Evolutionary conservation across 768 basidiomycete species (phyloP).

Genomic region (Suillus americanus): DNA sequence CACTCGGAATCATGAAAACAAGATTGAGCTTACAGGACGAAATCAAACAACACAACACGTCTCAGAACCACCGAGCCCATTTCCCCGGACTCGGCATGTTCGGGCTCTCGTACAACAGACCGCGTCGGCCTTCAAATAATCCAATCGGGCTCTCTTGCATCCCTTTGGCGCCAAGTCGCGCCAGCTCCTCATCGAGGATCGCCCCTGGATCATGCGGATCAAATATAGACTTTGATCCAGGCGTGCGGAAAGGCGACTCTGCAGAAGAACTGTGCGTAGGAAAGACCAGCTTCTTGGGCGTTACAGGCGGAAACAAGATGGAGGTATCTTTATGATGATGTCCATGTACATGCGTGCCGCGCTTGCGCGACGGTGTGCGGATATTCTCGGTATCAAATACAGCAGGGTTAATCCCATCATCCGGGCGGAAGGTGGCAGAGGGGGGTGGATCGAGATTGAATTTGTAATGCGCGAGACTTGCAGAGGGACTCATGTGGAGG

Average conservation of each 20-base stretch:
- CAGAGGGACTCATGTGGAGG: conserved; percentile 65
- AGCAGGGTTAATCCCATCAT: conserved; percentile 36
- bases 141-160: conserved; percentile 64
- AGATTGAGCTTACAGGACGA: background rate
- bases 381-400: conserved; percentile 37
- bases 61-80: conserved; percentile 52
- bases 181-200: conserved; percentile 72
- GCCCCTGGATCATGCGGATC: conserved; percentile 73
- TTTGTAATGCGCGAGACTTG: conserved; percentile 69
- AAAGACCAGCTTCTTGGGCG: conserved; percentile 44
- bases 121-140: conserved; percentile 58
- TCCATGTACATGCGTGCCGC: conserved; percentile 23
- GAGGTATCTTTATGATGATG: conserved; percentile 14
- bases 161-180: conserved; percentile 43
- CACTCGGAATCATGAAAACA: conserved; percentile 1
- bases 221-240: conserved; percentile 45
- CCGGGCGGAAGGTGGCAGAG: conserved; percentile 26
- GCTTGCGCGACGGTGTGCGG: conserved; percentile 47
- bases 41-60: background rate
- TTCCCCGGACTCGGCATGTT: conserved; percentile 56
- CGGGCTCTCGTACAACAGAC: conserved; percentile 75
- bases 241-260: conserved; percentile 52
- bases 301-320: conserved; percentile 36
- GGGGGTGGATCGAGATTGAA: conserved; percentile 66
- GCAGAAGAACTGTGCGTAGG: conserved; percentile 22